Conservation (phyloP, 306 rosid species). For the Corylus heterophylla region DNA sequence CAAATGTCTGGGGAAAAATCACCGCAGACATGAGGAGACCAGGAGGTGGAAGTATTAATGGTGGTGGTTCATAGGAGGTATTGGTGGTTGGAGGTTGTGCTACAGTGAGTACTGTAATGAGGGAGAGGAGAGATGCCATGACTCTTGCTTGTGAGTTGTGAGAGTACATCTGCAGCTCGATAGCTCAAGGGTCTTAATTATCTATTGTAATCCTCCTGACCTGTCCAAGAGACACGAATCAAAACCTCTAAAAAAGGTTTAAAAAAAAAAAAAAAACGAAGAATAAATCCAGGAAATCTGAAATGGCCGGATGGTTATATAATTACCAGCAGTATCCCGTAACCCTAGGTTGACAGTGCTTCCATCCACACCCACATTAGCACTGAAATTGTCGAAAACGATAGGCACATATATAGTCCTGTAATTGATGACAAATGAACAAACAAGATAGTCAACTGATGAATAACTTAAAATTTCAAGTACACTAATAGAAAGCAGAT, state of each 20-base stretch:
- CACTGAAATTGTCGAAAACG: conserved; percentile 93
- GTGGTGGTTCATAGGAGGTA: no score
- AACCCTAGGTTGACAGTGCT: conserved; percentile 75
- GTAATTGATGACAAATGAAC: conserved; percentile 18
- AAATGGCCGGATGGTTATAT: conserved; percentile 3
- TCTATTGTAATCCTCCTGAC: conserved; percentile 87
- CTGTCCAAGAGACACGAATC: conserved; percentile 38
- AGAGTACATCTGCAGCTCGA: conserved; percentile 60
- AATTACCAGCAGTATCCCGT: conserved; percentile 91
- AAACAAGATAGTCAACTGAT: background rate
- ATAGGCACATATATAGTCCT: conserved; percentile 79
- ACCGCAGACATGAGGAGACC: no score
- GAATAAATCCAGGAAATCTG: background rate
- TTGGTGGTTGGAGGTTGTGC: no score
- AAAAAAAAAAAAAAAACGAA: background rate
- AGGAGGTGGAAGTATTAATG: no score
- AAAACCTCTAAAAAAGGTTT: no score
- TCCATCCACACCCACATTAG: conserved; percentile 92
- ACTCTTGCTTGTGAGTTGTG: no score
- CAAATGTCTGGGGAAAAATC: no score
- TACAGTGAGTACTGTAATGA: no score
- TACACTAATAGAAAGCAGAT: conserved; percentile 6
- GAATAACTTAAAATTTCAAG: background rate
- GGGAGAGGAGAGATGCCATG: no score
- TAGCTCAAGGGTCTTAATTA: conserved; percentile 73